Base-by-base conservation (phyloP, 129 eudicot species). In the Helichrysum umbraculigerum region DNA sequence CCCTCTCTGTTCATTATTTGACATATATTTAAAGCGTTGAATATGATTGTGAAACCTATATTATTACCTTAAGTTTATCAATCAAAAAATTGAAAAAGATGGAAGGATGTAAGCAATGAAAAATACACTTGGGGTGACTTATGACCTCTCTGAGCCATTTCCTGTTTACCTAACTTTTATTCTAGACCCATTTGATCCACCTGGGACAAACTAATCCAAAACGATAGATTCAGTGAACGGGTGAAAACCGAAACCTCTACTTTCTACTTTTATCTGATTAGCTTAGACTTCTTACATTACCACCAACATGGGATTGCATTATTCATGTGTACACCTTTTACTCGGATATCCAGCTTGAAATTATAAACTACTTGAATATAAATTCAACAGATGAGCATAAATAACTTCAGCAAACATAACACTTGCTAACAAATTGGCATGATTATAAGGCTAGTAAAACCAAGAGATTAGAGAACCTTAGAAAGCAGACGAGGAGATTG, bases 401-500 rank as follows among this genome's bases (percentile, higher is more conserved):
- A 28, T 8, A 41, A 60, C 21, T 41, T 39, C 3, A 29, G 34
- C 29, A 7, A 58, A 32, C 47, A 78, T 42, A 28, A 25, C 50
- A 59, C 29, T 57, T 39, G 29, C 63, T 70, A 39, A 22, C 8
- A 28, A 79, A 71, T 44, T 74, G 60, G 42, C 52, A 62, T 50
- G 66, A 69, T 16, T 7, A 32, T 19, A 30, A 64, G 34, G 42
- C 72, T 32, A 79, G 32, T 64, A 60, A 75, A 6, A 67, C 28
- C 56, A 42, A 76, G 54, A 62, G 71, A 59, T 22, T 7, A 81
- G 54, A 71, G 58, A 82, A 85, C 89, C 89, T 85, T 61, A 7
- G 67, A 33, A 37, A 21, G 52, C 66, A 86, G 79, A 34, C 89
- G 86, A 34, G 79, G 76, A 76, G 89, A 86, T 72, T 82, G 77